A percentile compares a stretch with the other conserved stretches of the same genome.
Evolutionary conservation across 2,329 filamentous ascomycete species (phyloP).

Genomic region (Monosporascus cannonballus): DNA sequence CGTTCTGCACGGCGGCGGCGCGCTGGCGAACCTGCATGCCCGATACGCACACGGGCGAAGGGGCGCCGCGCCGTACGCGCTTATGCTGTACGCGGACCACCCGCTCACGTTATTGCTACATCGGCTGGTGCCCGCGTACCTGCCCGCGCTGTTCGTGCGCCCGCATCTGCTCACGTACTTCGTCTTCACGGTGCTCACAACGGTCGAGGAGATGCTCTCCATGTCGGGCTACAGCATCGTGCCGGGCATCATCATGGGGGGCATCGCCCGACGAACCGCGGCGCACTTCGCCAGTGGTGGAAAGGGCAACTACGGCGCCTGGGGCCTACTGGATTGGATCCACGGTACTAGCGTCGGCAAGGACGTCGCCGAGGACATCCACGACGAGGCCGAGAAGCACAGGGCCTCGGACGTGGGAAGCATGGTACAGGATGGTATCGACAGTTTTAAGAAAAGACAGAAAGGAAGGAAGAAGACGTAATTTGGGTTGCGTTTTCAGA

Average conservation of each 20-base stretch:
- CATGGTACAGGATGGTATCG: slow-evolving; percentile 28
- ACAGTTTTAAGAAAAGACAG: slow-evolving; percentile 23
- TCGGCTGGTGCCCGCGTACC: slow-evolving; percentile 58
- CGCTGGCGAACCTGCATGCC: slow-evolving; percentile 36
- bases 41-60: slow-evolving; percentile 45
- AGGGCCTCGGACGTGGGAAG: slow-evolving; percentile 28
- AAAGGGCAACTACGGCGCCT: slow-evolving; percentile 54
- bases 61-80: slow-evolving; percentile 50
- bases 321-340: slow-evolving; percentile 58
- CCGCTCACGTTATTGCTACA: slow-evolving; percentile 57
- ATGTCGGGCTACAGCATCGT: slow-evolving; percentile 62
- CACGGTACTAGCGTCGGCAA: slow-evolving; percentile 49
- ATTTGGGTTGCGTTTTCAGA: neutral
- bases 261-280: slow-evolving; percentile 37
- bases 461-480: slow-evolving; percentile 18
- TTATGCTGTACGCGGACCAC: slow-evolving; percentile 63
- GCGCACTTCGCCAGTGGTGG: slow-evolving; percentile 52
- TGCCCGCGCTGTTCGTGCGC: slow-evolving; percentile 58
- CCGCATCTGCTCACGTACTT: slow-evolving; percentile 70
- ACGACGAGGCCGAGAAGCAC: slow-evolving; percentile 50
- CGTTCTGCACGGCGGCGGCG: slow-evolving; percentile 51
- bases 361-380: slow-evolving; percentile 47
- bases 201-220: slow-evolving; percentile 59
- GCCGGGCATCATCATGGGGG: slow-evolving; percentile 47
- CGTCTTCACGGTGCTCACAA: slow-evolving; percentile 55